Percentiles rank a stretch among this genome's conserved stretches.
These are phyloP conservation scores for Knoxia roxburghii DNA, from an alignment of 257 asterid genomes.

Conservation along the genomic window DNA sequence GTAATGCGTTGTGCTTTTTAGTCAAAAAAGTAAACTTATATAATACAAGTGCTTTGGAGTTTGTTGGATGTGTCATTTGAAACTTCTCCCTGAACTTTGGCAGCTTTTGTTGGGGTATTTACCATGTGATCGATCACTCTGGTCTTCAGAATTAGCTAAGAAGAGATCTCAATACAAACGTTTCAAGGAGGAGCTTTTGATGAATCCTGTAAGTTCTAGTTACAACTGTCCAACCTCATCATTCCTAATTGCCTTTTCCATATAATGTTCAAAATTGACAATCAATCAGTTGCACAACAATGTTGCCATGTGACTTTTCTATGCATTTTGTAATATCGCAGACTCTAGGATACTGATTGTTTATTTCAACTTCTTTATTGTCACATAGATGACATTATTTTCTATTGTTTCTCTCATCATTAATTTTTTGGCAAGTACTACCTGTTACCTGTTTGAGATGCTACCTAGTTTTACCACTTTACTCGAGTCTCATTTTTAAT, in stretches of 20 bases:
- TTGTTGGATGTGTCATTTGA: neutral
- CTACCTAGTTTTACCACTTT: neutral
- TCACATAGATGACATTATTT: neutral
- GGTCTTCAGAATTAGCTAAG: constrained; percentile 81
- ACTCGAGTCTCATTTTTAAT: neutral
- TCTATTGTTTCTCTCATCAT: neutral
- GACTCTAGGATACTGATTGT: neutral
- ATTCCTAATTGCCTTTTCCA: neutral
- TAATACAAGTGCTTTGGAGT: neutral
- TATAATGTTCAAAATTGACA: neutral
- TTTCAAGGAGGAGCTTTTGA: constrained; percentile 85
- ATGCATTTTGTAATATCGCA: neutral
- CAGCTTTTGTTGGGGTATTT: constrained; percentile 87
- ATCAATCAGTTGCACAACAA: neutral
- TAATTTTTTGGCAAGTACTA: neutral
- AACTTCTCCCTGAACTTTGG: constrained; percentile 11
- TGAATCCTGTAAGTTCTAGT: constrained; percentile 86
- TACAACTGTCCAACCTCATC: constrained; percentile 5
- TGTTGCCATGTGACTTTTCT: neutral
- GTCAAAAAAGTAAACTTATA: neutral
- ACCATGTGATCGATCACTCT: constrained; percentile 68
- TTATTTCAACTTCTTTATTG: neutral
- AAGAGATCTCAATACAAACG: constrained; percentile 78
- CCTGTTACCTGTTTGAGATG: neutral
- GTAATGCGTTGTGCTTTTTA: neutral